phyloP scores from a whole-genome alignment of 257 asterid species.

The Solanum stenotomum region DNA sequence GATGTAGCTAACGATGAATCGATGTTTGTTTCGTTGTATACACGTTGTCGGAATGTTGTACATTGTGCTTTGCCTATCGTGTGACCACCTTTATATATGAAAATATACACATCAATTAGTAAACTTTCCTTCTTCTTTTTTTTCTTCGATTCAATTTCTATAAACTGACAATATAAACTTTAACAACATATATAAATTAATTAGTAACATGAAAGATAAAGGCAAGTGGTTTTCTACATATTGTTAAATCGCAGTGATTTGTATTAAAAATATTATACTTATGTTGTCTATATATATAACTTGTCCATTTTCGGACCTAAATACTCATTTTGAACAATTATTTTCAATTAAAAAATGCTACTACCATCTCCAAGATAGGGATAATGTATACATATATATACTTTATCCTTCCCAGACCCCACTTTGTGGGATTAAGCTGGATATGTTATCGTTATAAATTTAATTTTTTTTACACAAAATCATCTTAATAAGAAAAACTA shows the following conservation, averaged over 20 bases:
- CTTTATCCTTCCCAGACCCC: too few species aligned
- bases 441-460: too few species aligned
- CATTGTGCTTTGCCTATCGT: conserved; percentile 61
- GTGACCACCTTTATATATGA: conserved; percentile 34
- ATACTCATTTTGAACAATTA: background rate
- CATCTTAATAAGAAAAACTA: background rate
- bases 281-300: background rate
- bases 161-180: background rate
- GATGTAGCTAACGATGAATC: conserved; percentile 45
- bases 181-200: background rate
- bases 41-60: conserved; percentile 33
- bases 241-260: background rate
- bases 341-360: background rate
- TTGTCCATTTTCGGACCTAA: background rate
- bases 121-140: background rate
- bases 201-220: background rate
- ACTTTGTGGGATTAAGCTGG: too few species aligned
- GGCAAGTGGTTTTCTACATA: background rate
- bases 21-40: conserved; percentile 49
- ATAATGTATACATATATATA: background rate
- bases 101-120: background rate
- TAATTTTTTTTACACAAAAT: background rate
- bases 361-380: background rate
- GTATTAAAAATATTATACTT: background rate
- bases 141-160: background rate